These are phyloP conservation scores for Wickerhamiella nectarea DNA, from an alignment of 805 yeast species.

Conservation along the genomic window DNA sequence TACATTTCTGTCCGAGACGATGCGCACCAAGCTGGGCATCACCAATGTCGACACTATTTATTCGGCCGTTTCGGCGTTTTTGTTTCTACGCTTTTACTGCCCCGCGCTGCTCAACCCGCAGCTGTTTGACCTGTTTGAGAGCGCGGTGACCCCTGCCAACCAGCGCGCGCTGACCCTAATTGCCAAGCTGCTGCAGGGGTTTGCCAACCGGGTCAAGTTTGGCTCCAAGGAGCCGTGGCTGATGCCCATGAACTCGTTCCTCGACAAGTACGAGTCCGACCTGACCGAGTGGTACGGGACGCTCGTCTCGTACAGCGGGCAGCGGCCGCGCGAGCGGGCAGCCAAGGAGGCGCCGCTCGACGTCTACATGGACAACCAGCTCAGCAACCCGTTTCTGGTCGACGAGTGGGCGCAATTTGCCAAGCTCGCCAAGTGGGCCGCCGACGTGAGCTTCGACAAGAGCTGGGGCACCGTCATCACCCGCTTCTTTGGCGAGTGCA, in stretches of 20 bases:
- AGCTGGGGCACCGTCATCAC: constrained; percentile 11
- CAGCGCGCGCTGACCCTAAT: constrained; percentile 70
- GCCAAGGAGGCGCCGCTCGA: constrained; percentile 18
- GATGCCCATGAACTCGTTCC: constrained; percentile 52
- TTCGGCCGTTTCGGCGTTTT: constrained; percentile 69
- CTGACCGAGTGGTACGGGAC: constrained; percentile 43
- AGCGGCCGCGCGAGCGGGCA: constrained; percentile 15
- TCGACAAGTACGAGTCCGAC: constrained; percentile 43
- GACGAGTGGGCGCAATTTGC: constrained; percentile 25
- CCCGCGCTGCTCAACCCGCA: constrained; percentile 90
- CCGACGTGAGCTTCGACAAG: not conserved
- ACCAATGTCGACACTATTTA: constrained; percentile 28
- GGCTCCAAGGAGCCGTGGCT: constrained; percentile 78
- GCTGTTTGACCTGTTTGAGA: constrained; percentile 54
- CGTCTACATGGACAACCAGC: constrained; percentile 21
- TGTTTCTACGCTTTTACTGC: constrained; percentile 73
- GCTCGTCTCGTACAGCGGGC: constrained; percentile 30
- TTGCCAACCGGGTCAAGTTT: constrained; percentile 64
- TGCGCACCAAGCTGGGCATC: constrained; percentile 9
- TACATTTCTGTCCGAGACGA: constrained; percentile 11
- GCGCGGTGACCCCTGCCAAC: constrained; percentile 55
- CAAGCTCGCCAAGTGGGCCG: constrained; percentile 17
- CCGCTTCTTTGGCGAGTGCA: constrained; percentile 13
- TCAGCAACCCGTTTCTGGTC: constrained; percentile 27
- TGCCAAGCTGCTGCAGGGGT: constrained; percentile 59